phyloP scores from a whole-genome alignment of 495 filamentous ascomycete species.

The Hyphodiscus hymeniophilus region DNA sequence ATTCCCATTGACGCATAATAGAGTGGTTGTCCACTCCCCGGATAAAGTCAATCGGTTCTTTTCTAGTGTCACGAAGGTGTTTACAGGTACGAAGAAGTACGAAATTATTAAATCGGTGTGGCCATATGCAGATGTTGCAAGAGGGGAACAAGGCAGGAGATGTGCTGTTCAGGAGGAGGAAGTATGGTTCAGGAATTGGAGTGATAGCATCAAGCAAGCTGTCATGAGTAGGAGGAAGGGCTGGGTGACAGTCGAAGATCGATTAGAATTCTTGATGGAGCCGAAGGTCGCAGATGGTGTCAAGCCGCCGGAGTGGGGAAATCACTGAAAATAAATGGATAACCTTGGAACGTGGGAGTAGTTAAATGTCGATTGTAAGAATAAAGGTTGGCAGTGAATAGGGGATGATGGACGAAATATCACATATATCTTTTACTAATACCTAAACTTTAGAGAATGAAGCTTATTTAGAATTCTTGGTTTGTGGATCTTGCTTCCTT shows the following conservation, averaged over 20 bases:
- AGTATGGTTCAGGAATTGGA: slow-evolving; percentile 60
- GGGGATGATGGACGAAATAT: no score
- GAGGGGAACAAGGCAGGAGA: slow-evolving; percentile 14
- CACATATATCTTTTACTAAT: no score
- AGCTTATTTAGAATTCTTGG: no score
- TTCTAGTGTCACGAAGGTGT: slow-evolving; percentile 38
- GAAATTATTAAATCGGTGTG: slow-evolving; percentile 19
- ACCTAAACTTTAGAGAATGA: no score
- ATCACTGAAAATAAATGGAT: no score
- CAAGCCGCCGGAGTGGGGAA: slow-evolving; percentile 5
- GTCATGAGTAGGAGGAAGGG: slow-evolving; percentile 85
- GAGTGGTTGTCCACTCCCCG: slow-evolving; percentile 40
- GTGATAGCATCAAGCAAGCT: slow-evolving; percentile 89
- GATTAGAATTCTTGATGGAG: slow-evolving; percentile 78
- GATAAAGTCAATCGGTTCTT: slow-evolving; percentile 45
- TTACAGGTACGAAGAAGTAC: slow-evolving; percentile 20
- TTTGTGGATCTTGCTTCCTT: no score
- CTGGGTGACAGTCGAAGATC: slow-evolving; percentile 43
- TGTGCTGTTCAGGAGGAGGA: slow-evolving; percentile 44
- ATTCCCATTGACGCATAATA: slow-evolving; percentile 41
- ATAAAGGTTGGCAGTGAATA: no score
- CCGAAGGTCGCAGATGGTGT: slow-evolving; percentile 32
- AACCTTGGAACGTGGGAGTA: no score
- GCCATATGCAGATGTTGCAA: slow-evolving; percentile 20
- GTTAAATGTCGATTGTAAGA: no score